Evolutionary conservation across 805 yeast species (phyloP), one percentile per base, ranked within the genome.

Genomic region (Lipomyces sp.): DNA sequence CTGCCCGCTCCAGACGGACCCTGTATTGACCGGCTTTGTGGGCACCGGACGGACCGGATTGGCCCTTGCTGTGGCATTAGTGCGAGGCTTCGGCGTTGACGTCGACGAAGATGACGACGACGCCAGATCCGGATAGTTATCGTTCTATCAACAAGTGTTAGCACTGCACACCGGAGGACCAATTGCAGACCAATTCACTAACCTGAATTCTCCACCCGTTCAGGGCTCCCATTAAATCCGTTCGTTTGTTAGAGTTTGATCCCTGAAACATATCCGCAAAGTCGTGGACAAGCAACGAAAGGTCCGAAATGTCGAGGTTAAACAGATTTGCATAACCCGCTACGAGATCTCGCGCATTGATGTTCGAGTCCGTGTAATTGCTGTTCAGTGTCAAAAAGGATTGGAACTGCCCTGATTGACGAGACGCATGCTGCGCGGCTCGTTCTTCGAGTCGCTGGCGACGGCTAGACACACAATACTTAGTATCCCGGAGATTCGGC

Each of bases 391-490:
- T 32, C 24, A 49, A 36, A 34, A 55, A 57, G 21, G 8, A 22
- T 19, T 41, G 19, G 43, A 47, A 55, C 18, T 45, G 24, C 13
- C 23, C 19, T 5, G 54, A 45, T 14, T 41, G 50, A n/a, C 54
- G 43, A 2, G 39, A 22, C 22, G 52, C 31, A 7, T 47, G 47
- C 14, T 43, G 49, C 3, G 45, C 49, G 1, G 59, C 59, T 6
- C 58, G 55, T 22, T 47, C 52, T 21, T 57, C 55, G 33, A 57
- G 40, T n/a, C 51, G 35, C 18, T 45, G 46, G 21, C 53, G 58
- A 2, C 52, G 52, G 39, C 50, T 43, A 26, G n/a, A n/a, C n/a
- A 21, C 16, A 22, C 4, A 22, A 34, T 23, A 22, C 29, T 26
- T 26, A 35, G 29, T n/a, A 23, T 13, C 2, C 34, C 26, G 22